Percentiles rank a stretch among this genome's conserved stretches.
These are phyloP conservation scores for Kitagawia praeruptora DNA, from an alignment of 129 eudicot species.

Conservation along the genomic window DNA sequence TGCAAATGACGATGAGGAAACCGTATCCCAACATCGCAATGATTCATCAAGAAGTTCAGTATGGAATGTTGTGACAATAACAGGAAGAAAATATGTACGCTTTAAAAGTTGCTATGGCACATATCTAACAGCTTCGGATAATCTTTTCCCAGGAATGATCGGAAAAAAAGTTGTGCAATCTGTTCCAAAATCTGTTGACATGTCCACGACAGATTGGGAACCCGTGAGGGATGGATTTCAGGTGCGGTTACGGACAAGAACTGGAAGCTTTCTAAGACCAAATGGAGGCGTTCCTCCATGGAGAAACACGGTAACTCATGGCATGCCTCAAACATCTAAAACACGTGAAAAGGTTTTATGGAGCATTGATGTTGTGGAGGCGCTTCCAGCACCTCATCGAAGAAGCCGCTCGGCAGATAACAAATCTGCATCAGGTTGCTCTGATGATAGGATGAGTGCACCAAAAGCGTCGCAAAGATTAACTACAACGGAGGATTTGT, in stretches of 20 bases:
- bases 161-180: conserved; percentile 40
- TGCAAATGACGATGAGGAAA: conserved; percentile 44
- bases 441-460: neutral
- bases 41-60: conserved; percentile 32
- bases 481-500: neutral
- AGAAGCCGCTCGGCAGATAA: neutral
- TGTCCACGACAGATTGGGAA: conserved; percentile 43
- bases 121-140: conserved; percentile 53
- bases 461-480: neutral
- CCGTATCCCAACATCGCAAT: conserved; percentile 38
- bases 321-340: conserved; percentile 26
- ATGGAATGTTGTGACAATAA: conserved; percentile 42
- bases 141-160: conserved; percentile 34
- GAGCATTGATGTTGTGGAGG: conserved; percentile 53
- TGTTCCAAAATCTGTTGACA: conserved; percentile 14
- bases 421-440: neutral
- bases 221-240: conserved; percentile 57
- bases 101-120: conserved; percentile 58
- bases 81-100: conserved; percentile 33
- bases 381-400: conserved; percentile 22
- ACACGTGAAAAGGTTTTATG: conserved; percentile 45
- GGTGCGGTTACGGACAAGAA: conserved; percentile 34
- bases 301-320: conserved; percentile 62
- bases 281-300: conserved; percentile 65
- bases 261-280: conserved; percentile 43